phyloP scores from a whole-genome alignment of 2,329 filamentous ascomycete species.

The Colletotrichum coccodes region DNA sequence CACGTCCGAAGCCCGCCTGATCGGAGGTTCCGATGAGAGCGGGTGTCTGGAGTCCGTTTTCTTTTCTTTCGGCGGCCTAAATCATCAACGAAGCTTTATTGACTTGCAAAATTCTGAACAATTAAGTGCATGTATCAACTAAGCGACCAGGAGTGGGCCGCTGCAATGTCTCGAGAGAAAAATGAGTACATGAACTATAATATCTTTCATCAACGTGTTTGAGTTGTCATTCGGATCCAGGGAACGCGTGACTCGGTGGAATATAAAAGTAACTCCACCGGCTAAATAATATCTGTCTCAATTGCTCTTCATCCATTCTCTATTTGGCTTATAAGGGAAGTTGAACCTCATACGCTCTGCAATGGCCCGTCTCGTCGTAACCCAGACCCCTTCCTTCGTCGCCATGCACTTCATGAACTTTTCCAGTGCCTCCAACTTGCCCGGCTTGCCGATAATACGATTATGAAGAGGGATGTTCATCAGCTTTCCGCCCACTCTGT shows the following conservation, averaged over 20 bases:
- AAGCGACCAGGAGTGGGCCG: too few relatives aligned
- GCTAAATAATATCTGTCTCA: neutral
- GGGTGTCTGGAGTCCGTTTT: too few relatives aligned
- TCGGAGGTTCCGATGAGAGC: constrained; percentile 3
- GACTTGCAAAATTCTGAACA: too few relatives aligned
- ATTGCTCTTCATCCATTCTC: constrained; percentile 31
- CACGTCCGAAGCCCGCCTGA: neutral
- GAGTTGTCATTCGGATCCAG: too few relatives aligned
- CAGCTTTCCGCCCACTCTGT: constrained; percentile 52
- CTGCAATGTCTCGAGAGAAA: too few relatives aligned
- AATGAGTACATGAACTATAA: too few relatives aligned
- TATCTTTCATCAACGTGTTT: too few relatives aligned
- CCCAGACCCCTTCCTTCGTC: constrained; percentile 53
- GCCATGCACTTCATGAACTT: constrained; percentile 50
- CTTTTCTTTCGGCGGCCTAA: too few relatives aligned
- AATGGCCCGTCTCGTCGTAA: constrained; percentile 53
- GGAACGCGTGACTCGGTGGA: too few relatives aligned
- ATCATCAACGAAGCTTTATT: too few relatives aligned
- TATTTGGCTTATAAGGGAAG: constrained; percentile 48
- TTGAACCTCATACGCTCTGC: constrained; percentile 49
- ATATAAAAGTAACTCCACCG: neutral
- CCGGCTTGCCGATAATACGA: constrained; percentile 52
- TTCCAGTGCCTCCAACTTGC: constrained; percentile 48
- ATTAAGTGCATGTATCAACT: too few relatives aligned
- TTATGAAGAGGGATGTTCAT: constrained; percentile 54